Conservation (phyloP, 2,329 filamentous ascomycete species). For the Xylariaceae sp. region DNA sequence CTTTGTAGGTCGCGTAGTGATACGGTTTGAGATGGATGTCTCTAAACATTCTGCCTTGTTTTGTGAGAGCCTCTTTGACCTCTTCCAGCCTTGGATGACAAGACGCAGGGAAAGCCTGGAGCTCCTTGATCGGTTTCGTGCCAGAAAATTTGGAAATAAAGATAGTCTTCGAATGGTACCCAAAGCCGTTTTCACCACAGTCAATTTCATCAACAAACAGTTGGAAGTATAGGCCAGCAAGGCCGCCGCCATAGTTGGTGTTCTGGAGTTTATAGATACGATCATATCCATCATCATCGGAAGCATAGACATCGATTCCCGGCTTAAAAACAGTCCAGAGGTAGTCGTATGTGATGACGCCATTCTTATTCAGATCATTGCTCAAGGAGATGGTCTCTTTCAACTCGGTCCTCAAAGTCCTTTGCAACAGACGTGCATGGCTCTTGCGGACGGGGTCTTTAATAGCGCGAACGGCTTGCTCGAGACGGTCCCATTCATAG, state of each 20-base stretch:
- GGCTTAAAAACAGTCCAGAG: slow-evolving; percentile 58
- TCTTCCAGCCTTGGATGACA: slow-evolving; percentile 46
- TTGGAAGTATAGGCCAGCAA: slow-evolving; percentile 43
- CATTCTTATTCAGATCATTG: slow-evolving; percentile 55
- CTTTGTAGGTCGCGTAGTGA: slow-evolving; percentile 14
- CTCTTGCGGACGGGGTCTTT: slow-evolving; percentile 46
- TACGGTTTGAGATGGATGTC: slow-evolving; percentile 33
- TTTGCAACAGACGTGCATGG: slow-evolving; percentile 45
- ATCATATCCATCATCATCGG: slow-evolving; percentile 43
- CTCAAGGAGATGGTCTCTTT: slow-evolving; percentile 52
- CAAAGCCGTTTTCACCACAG: slow-evolving; percentile 52
- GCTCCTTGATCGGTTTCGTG: slow-evolving; percentile 46
- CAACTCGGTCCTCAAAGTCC: slow-evolving; percentile 54
- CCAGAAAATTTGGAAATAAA: slow-evolving; percentile 47
- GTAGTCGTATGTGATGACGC: slow-evolving; percentile 56
- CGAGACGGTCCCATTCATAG: slow-evolving; percentile 43
- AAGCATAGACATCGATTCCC: slow-evolving; percentile 44
- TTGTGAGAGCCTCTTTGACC: slow-evolving; percentile 39
- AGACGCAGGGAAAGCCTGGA: slow-evolving; percentile 48
- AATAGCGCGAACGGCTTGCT: slow-evolving; percentile 52
- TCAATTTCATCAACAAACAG: slow-evolving; percentile 49
- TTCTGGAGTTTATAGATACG: slow-evolving; percentile 44
- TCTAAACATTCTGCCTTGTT: slow-evolving; percentile 50
- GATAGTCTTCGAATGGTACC: slow-evolving; percentile 41
- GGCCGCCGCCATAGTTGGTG: slow-evolving; percentile 41